phyloP scores from a whole-genome alignment of 106 monocot species.

The Dendrobium officinale region DNA sequence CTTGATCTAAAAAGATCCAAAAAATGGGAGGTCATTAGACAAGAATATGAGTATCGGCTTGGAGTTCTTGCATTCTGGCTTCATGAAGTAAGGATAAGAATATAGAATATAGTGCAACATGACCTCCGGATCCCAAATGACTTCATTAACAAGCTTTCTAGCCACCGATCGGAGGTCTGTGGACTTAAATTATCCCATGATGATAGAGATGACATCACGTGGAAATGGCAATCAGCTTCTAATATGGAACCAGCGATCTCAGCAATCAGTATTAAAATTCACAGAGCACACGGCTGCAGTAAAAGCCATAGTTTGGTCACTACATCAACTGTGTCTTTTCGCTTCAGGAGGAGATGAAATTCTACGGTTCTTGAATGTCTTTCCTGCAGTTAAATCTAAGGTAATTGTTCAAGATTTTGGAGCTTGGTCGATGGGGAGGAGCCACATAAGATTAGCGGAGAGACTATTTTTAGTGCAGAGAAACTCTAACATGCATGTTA shows the following conservation, averaged over 20 bases:
- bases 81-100: conserved; percentile 92
- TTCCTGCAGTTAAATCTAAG: conserved; percentile 63
- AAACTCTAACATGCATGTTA: not conserved
- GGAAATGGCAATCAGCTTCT: conserved; percentile 97
- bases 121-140: conserved; percentile 76
- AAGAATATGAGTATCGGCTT: conserved; percentile 80
- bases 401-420: conserved; percentile 44
- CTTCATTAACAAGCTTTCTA: conserved; percentile 57
- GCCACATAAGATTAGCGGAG: conserved; percentile 41
- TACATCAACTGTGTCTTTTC: conserved; percentile 83
- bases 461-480: not conserved
- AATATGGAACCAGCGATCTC: conserved; percentile 85
- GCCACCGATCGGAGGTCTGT: conserved; percentile 95
- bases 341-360: conserved; percentile 98
- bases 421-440: conserved; percentile 55
- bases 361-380: conserved; percentile 91
- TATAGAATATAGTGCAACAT: conserved; percentile 88
- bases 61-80: conserved; percentile 81
- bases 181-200: conserved; percentile 97
- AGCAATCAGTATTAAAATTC: conserved; percentile 51
- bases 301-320: conserved; percentile 97
- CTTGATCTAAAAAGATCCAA: conserved; percentile 62
- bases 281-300: conserved; percentile 95
- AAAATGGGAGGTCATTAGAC: conserved; percentile 80
- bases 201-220: conserved; percentile 88